Evolutionary conservation across 805 yeast genomes (phyloP).

Genomic region (Schwanniomyces pseudopolymorphus): DNA sequence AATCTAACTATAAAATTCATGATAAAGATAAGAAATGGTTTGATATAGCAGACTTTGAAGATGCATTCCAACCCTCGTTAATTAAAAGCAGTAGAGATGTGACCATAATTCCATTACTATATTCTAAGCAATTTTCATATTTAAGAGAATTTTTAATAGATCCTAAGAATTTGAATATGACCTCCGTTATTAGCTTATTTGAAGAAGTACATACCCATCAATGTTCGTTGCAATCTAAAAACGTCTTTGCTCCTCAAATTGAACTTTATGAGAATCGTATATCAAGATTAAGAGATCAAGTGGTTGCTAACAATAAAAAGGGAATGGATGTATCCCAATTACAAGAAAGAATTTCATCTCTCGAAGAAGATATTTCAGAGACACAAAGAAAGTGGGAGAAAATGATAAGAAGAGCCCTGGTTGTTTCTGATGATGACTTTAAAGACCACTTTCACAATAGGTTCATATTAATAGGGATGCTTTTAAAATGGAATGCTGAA

Average conservation of each 20-base stretch:
- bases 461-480: slow-evolving; percentile 38
- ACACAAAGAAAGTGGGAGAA: slow-evolving; percentile 4
- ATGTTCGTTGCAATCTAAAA: slow-evolving; percentile 25
- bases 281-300: slow-evolving; percentile 18
- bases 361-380: slow-evolving; percentile 17
- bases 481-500: slow-evolving; percentile 41
- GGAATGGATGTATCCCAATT: slow-evolving; percentile 9
- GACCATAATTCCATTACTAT: slow-evolving; percentile 59
- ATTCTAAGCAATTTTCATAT: slow-evolving; percentile 69
- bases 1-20: slow-evolving; percentile 32
- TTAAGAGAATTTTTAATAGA: slow-evolving; percentile 44
- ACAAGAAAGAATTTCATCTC: slow-evolving; percentile 16
- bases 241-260: slow-evolving; percentile 28
- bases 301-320: slow-evolving; percentile 9
- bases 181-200: slow-evolving; percentile 13
- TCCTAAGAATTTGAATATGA: slow-evolving; percentile 25
- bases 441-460: slow-evolving; percentile 32
- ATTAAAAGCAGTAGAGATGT: slow-evolving; percentile 40
- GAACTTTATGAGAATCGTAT: slow-evolving; percentile 26
- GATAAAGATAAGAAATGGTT: slow-evolving; percentile 62
- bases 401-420: background rate
- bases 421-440: slow-evolving; percentile 4
- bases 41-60: slow-evolving; percentile 61
- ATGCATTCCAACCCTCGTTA: slow-evolving; percentile 47
- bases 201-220: slow-evolving; percentile 30